Base-by-base conservation (phyloP, 495 filamentous ascomycete species). In the Aspergillus homomorphus region DNA sequence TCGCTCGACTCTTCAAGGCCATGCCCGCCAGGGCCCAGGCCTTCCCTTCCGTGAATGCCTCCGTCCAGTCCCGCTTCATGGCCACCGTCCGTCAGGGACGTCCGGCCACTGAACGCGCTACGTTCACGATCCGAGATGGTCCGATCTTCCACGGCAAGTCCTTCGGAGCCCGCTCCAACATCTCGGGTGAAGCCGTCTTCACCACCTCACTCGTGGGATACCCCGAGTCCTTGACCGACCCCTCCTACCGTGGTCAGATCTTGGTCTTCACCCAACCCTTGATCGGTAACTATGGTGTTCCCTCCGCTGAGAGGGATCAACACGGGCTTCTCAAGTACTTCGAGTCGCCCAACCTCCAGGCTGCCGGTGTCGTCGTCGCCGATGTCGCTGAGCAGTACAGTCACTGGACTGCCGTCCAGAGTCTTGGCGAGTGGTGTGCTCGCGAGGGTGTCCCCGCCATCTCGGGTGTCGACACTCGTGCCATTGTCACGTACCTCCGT, bases 381-480 rank as follows among this genome's bases (percentile, higher is more conserved):
- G 95, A 99, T 68, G 89, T 91, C 60, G 93, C 95, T 18, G 82
- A 88, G 67, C 84, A 92, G 66, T 96, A 98, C 81, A 94, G 89
- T 71, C 95, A 99, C 70, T 98, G 95, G 95, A 98, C 94, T 49
- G 94, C 94, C 23, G 92, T 97, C 26, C 89, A 97, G 83, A 91
- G 89, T 63, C 77, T 99, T 64, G 81, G 89, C 59, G 82, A 94
- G 58, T 99, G 94, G 94, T 98, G 95, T 72, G 89, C 91, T 45
- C 85, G 93, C 19, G 93, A 98, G 74, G 94, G 92, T 56, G 90
- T 99, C 26, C 94, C 95, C 19, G 92, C 91, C 63, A 96, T 99
- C 73, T 90, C 92, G 20, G 94, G 94, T 20, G 94, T 99, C 51
- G 94, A 99, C 68, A 99, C 94, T 43, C 88, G 94, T 75, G 93